A percentile compares a stretch with the other conserved stretches of the same genome.
phyloP scores from a whole-genome alignment of 768 basidiomycete genomes.

The Collybia mongolica region DNA sequence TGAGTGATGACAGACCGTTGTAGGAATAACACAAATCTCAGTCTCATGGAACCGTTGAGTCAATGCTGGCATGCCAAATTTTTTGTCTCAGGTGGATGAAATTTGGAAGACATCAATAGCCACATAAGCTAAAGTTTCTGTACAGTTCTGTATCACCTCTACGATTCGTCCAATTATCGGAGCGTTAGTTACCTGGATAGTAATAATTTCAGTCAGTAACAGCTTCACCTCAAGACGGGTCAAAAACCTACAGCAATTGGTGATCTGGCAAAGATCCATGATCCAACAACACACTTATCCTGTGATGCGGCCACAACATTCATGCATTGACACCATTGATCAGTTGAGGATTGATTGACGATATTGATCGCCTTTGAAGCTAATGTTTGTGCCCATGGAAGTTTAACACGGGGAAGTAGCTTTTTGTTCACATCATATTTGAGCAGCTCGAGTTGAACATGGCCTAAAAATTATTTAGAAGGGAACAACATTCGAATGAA shows the following conservation, averaged over 20 bases:
- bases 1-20: constrained; percentile 11
- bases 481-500: too few relatives aligned
- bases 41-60: constrained; percentile 8
- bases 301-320: constrained; percentile 13
- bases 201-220: neutral
- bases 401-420: neutral
- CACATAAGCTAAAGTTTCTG: constrained; percentile 1
- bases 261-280: constrained; percentile 23
- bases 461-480: neutral
- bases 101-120: constrained; percentile 18
- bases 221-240: too few relatives aligned
- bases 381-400: constrained; percentile 10
- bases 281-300: constrained; percentile 18
- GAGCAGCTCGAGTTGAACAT: constrained; percentile 9
- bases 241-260: constrained; percentile 10
- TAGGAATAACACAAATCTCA: constrained; percentile 9
- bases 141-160: constrained; percentile 15
- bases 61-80: constrained; percentile 22
- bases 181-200: neutral
- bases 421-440: constrained; percentile 3
- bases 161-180: constrained; percentile 14
- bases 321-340: constrained; percentile 13
- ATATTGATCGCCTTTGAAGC: constrained; percentile 13
- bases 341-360: neutral
- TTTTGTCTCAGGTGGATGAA: constrained; percentile 10